Percentiles rank a stretch among this genome's conserved stretches.
phyloP scores from a whole-genome alignment of 2,329 filamentous ascomycete genomes.

The Chrysosporium keratinophilum region DNA sequence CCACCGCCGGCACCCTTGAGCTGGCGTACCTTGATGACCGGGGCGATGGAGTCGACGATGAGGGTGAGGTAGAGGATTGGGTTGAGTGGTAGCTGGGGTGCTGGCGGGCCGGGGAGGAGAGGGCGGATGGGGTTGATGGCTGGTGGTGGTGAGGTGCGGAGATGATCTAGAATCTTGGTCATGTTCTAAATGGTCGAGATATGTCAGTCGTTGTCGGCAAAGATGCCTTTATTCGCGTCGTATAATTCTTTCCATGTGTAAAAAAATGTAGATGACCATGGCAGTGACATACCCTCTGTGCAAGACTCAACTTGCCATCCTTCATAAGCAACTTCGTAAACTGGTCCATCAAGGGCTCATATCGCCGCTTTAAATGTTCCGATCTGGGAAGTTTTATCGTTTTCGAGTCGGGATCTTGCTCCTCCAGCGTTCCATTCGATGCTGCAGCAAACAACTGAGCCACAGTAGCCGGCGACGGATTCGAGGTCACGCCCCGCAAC shows the following conservation, averaged over 20 bases:
- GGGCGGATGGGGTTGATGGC: constrained; percentile 56
- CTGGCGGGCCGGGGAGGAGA: constrained; percentile 58
- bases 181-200: constrained; percentile 56
- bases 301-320: constrained; percentile 78
- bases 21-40: constrained; percentile 67
- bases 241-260: not conserved
- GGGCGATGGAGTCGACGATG: constrained; percentile 85
- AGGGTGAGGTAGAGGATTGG: constrained; percentile 81
- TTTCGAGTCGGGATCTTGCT: constrained; percentile 52
- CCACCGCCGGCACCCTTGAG: constrained; percentile 74
- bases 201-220: not conserved
- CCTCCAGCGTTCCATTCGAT: constrained; percentile 9
- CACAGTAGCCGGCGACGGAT: constrained; percentile 27
- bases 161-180: constrained; percentile 66
- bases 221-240: not conserved
- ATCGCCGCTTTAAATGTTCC: constrained; percentile 63
- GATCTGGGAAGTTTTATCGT: constrained; percentile 50
- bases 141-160: constrained; percentile 75
- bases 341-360: constrained; percentile 75
- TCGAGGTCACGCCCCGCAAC: constrained; percentile 20
- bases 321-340: constrained; percentile 84
- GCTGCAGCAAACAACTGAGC: constrained; percentile 28
- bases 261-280: constrained; percentile 10
- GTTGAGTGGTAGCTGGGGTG: constrained; percentile 72
- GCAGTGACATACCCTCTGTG: constrained; percentile 59